phyloP scores from a whole-genome alignment of 2,329 filamentous ascomycete species.

The Fusarium tanahbumbuense region DNA sequence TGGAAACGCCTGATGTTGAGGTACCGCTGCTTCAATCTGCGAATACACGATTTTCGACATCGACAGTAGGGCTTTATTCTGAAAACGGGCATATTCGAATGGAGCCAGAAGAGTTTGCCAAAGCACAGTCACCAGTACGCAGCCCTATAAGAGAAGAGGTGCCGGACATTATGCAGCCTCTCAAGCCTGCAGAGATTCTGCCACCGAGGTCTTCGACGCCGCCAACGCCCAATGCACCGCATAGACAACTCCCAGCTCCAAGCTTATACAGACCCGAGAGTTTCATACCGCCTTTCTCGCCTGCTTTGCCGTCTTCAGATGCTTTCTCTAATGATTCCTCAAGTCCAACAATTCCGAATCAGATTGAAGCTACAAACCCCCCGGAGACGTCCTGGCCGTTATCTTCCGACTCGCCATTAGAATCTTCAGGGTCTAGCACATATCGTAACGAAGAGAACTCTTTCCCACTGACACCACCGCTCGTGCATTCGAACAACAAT shows the following conservation, averaged over 20 bases:
- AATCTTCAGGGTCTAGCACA: constrained; percentile 26
- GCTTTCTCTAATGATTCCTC: neutral
- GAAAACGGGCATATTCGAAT: constrained; percentile 8
- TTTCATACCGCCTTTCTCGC: constrained; percentile 21
- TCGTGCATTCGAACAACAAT: neutral
- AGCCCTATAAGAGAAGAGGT: constrained; percentile 22
- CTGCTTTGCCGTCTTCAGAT: constrained; percentile 1
- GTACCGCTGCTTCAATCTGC: constrained; percentile 23
- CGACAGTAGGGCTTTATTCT: constrained; percentile 22
- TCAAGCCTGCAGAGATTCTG: constrained; percentile 17
- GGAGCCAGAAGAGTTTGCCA: constrained; percentile 24
- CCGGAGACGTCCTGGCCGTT: constrained; percentile 25
- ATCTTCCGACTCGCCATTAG: constrained; percentile 21
- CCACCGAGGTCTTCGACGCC: constrained; percentile 19
- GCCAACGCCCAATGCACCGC: constrained; percentile 15
- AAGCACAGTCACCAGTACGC: constrained; percentile 4
- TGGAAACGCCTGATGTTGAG: constrained; percentile 16
- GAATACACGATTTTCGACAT: constrained; percentile 25
- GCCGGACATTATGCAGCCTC: constrained; percentile 8
- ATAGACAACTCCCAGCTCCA: constrained; percentile 13
- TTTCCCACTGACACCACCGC: neutral
- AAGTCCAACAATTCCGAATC: neutral
- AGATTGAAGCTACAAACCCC: neutral
- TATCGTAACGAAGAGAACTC: constrained; percentile 20
- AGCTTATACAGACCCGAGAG: constrained; percentile 16